phyloP scores from a whole-genome alignment of 108 stramenopile genomes.

The Cyclotella distinguenda region DNA sequence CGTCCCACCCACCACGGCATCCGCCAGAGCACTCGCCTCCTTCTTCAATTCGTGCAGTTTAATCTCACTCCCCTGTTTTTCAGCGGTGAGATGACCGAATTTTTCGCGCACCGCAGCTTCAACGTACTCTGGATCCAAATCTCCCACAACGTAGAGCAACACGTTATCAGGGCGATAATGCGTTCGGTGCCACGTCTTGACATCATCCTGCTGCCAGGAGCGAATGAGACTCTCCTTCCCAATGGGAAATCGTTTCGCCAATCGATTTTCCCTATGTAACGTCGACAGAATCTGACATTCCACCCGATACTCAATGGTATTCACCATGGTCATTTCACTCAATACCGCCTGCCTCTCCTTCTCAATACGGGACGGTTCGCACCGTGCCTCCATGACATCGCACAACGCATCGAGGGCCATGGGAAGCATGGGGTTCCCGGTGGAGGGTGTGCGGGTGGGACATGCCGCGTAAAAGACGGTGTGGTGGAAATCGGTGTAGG shows the following conservation, averaged over 20 bases:
- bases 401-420: constrained; percentile 94
- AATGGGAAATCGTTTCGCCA: constrained; percentile 96
- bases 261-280: constrained; percentile 93
- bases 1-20: constrained; percentile 73
- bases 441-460: constrained; percentile 67
- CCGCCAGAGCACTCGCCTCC: constrained; percentile 67
- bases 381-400: constrained; percentile 95
- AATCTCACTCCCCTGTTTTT: constrained; percentile 77
- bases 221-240: constrained; percentile 94
- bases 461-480: constrained; percentile 98
- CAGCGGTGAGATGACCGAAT: constrained; percentile 83
- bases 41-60: constrained; percentile 64
- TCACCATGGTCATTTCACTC: constrained; percentile 97
- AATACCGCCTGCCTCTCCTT: constrained; percentile 96
- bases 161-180: constrained; percentile 99
- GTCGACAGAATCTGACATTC: constrained; percentile 96
- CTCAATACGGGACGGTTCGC: constrained; percentile 90
- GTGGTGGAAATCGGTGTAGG: constrained; percentile 99
- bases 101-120: constrained; percentile 81
- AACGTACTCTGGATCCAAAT: constrained; percentile 82
- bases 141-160: constrained; percentile 95
- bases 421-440: constrained; percentile 77
- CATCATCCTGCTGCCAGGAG: constrained; percentile 88
- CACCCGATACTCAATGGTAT: constrained; percentile 96
- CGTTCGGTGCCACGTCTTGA: constrained; percentile 93